Evolutionary conservation across 208 protist species (phyloP).

Genomic region (Acanthamoeba lenticulata): DNA sequence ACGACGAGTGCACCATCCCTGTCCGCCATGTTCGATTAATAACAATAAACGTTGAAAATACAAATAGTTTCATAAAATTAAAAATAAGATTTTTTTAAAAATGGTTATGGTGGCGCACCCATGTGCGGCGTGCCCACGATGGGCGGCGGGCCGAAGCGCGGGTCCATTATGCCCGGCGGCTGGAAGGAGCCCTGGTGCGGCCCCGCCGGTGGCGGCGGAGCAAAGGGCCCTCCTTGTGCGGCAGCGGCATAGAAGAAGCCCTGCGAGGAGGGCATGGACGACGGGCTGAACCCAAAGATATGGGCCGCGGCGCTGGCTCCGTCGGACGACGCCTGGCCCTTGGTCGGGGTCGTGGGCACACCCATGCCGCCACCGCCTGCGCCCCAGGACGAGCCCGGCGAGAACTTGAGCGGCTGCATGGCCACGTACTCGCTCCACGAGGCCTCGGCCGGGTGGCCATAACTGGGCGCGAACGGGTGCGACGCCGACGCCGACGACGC

Average conservation of each 20-base stretch:
- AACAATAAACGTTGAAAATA: too few species aligned
- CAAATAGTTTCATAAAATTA: too few species aligned
- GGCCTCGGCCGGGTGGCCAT: background rate
- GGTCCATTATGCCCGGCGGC: background rate
- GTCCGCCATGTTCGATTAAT: too few species aligned
- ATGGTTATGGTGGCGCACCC: background rate
- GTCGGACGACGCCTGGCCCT: too few species aligned
- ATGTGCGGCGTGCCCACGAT: background rate
- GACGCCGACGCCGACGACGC: too few species aligned
- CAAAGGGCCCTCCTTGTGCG: background rate
- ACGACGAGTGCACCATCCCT: background rate
- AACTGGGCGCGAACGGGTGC: too few species aligned
- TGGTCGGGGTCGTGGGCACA: too few species aligned
- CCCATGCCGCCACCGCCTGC: too few species aligned
- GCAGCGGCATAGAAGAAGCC: background rate
- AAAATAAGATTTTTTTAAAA: too few species aligned
- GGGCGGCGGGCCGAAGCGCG: background rate
- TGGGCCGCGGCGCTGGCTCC: background rate
- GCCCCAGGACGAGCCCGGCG: background rate
- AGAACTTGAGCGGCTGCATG: background rate
- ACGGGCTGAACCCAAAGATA: background rate
- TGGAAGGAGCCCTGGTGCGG: background rate
- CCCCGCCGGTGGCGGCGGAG: too few species aligned
- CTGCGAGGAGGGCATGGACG: background rate
- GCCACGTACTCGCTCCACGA: background rate